Percentiles rank a stretch among this genome's conserved stretches.
phyloP scores from a whole-genome alignment of 371 early-diverging fungal species.

The Chytridium lagenaria region DNA sequence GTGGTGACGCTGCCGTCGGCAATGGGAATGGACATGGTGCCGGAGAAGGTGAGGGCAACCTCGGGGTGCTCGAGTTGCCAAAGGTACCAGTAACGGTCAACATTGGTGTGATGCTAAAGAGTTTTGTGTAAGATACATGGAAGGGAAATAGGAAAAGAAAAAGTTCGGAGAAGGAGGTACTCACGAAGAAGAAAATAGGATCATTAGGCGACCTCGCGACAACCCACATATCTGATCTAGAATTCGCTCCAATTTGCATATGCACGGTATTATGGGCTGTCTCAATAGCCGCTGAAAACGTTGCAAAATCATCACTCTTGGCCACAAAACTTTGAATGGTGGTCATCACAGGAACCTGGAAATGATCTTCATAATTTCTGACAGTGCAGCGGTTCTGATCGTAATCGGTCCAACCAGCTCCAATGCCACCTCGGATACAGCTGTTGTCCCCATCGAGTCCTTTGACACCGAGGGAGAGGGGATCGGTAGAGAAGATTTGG shows the following conservation, averaged over 20 bases:
- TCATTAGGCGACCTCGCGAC: constrained; percentile 9
- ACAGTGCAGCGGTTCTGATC: constrained; percentile 16
- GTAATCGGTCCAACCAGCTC: constrained; percentile 25
- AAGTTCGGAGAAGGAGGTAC: background rate
- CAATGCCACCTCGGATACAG: constrained; percentile 31
- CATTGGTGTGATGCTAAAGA: background rate
- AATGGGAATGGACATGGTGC: constrained; percentile 14
- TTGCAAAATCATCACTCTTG: constrained; percentile 8
- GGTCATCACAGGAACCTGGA: background rate
- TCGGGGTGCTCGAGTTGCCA: constrained; percentile 31
- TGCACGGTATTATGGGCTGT: constrained; percentile 30
- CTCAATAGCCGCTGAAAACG: constrained; percentile 22
- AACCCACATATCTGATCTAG: constrained; percentile 8
- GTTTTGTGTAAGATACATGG: too few species aligned
- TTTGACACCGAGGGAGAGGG: constrained; percentile 5
- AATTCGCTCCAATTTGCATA: constrained; percentile 24
- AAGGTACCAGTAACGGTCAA: constrained; percentile 34
- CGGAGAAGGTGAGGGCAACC: constrained; percentile 14
- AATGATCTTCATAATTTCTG: constrained; percentile 11
- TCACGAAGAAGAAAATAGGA: constrained; percentile 15
- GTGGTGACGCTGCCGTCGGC: background rate
- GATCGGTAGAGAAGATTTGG: constrained; percentile 24
- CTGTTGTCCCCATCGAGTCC: constrained; percentile 21
- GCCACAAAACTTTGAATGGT: background rate
- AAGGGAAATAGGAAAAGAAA: too few species aligned